Evolutionary conservation across 768 basidiomycete genomes (phyloP), one percentile per base, ranked within the genome.

Genomic region (Boletus eberwhitei): DNA sequence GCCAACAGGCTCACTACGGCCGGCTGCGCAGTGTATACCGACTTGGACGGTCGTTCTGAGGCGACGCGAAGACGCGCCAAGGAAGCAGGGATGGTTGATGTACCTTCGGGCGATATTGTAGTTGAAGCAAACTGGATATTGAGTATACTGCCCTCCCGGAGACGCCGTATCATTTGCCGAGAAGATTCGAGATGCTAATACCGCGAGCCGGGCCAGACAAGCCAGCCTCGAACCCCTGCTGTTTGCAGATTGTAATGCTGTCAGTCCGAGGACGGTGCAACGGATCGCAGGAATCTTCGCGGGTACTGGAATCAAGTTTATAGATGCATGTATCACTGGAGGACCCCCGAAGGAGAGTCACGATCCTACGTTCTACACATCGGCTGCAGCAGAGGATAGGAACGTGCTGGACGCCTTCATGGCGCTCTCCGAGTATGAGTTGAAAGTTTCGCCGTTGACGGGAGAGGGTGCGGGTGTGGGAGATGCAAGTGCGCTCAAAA

Each of bases 401-500:
- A 54, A 63, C 32, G 38, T 62, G 66, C 62, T 80, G 42, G 71
- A 74, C 14, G 63, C 63, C 31, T 82, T 84, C 52, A 73, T 60
- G 19, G 64, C 52, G 1, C 63, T 81, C n/a, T 66, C 72, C 16
- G 60, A 71, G 51, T 75, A 72, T 48, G 82, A 82, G 5, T 60
- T 82, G 21, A 79, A 75, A 60, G 67, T 80, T 11, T 76, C 74
- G 16, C 64, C 73, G 4, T 60, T 85, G 59, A 73, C 64, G 40
- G 80, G 77, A 22, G 77, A 79, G 50, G 78, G 76, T 29, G 72
- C 72, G 1, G 77, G 77, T 3, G 71, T 82, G 22, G 82, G 84
- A 5, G 81, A 79, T 58, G 84, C 82, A 2, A 85, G 83, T 56
- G 82, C 81, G 6, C 64, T 85, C 55, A 85, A 85, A 68, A 83